Conservation (phyloP, 108 stramenopile genomes). For the Phaeodactylum tricornutum region DNA sequence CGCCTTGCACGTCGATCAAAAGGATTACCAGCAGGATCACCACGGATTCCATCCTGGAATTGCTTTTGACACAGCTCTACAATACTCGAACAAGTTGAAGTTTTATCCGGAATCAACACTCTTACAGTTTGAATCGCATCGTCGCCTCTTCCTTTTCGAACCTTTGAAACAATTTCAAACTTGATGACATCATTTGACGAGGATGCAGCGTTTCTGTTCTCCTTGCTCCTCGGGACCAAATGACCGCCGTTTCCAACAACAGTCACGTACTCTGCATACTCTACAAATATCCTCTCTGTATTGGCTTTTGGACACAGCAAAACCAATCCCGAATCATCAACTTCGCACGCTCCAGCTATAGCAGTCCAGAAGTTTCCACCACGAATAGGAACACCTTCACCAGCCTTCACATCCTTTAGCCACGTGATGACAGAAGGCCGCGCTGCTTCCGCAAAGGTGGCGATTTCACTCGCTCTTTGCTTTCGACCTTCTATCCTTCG, state of each 20-base stretch:
- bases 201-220: conserved; percentile 13
- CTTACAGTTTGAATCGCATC: conserved; percentile 53
- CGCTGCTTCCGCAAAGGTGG: conserved; percentile 12
- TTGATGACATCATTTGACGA: too few species aligned
- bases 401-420: conserved; percentile 62
- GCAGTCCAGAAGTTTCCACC: conserved; percentile 81
- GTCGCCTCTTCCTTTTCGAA: conserved; percentile 44
- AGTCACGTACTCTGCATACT: conserved; percentile 46
- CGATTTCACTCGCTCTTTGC: not conserved
- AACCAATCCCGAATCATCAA: conserved; percentile 72
- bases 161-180: conserved; percentile 38
- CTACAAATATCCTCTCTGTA: conserved; percentile 32
- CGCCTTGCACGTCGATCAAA: conserved; percentile 58
- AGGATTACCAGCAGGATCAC: conserved; percentile 62
- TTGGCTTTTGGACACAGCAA: conserved; percentile 54
- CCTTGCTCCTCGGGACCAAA: conserved; percentile 10
- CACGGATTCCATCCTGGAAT: conserved; percentile 60
- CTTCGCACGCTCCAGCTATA: conserved; percentile 58
- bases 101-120: conserved; percentile 32
- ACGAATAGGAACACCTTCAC: conserved; percentile 56
- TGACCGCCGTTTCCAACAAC: conserved; percentile 66
- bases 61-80: conserved; percentile 45
- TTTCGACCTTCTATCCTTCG: conserved; percentile 15
- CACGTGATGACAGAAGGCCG: conserved; percentile 64
- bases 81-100: conserved; percentile 43